Base-by-base conservation (phyloP, 495 filamentous ascomycete genomes). In the Halenospora varia region DNA sequence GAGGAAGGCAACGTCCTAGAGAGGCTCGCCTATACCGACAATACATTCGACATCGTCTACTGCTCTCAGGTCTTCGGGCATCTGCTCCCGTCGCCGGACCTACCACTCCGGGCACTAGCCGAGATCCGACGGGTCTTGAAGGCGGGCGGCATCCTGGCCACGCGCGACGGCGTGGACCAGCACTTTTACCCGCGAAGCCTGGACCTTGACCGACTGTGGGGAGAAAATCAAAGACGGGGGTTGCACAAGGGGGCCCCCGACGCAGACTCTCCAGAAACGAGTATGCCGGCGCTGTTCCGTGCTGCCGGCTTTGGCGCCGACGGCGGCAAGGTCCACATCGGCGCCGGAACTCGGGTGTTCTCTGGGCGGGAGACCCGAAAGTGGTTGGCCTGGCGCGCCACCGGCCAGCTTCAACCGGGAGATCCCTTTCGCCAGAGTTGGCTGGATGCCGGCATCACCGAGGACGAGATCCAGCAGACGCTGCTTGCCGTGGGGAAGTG, bases 11-110 rank as follows among this genome's bases (percentile, higher is more conserved):
- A 54, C 39, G 20, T 52, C 51, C 22, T 49, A 10, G 25, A 54
- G 26, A 42, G 39, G 64, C 51, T 54, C 18, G 19, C 35, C 25
- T 60, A 42, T 49, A 51, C 48, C 2, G 52, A 56, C 51, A 44
- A 56, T 10, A 71, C 68, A 0, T 87, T 86, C 59, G 83, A 87
- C 60, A 63, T 86, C 2, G 77, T 85, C 11, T 75, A 73, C 56
- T 70, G 67, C 56, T 77, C 79, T 51, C 83, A 86, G 60, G 70
- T 83, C 17, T 66, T 85, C 6, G 68, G 74, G 25, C 82, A 87
- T 63, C 60, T 84, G 1, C n/a, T n/a, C n/a, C 69, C 48, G 45
- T 68, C 51, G n/a, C 46, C 47, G 62, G 63, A 61, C 0, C 65
- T 76, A 25, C 76, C 78, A 0, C 56, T 75, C 0, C 61, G 62